Conservation (phyloP, 2,329 filamentous ascomycete genomes). For the Fonsecaea monophora region DNA sequence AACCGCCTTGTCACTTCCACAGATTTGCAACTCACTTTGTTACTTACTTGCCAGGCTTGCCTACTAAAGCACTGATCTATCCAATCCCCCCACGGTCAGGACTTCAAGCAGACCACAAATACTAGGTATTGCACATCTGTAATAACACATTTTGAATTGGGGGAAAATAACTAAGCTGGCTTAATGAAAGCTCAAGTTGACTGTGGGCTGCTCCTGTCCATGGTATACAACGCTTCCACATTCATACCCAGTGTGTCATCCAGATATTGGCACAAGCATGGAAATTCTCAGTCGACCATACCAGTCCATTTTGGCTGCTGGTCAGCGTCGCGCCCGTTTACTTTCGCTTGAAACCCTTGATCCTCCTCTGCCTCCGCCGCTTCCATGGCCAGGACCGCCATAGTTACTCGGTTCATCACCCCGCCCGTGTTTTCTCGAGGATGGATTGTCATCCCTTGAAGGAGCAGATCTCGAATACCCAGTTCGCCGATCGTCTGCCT, state of each 20-base stretch:
- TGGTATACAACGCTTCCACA: constrained; percentile 17
- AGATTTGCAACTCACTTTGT: too few species aligned
- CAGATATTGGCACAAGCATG: background rate
- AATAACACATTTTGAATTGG: constrained; percentile 19
- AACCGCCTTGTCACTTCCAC: too few species aligned
- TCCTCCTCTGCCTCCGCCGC: constrained; percentile 45
- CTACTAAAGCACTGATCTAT: background rate
- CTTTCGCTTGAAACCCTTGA: constrained; percentile 50
- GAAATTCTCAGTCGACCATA: background rate
- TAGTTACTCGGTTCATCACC: constrained; percentile 42
- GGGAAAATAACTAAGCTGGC: constrained; percentile 11
- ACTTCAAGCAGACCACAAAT: background rate
- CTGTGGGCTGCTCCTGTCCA: constrained; percentile 1
- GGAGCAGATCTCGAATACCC: constrained; percentile 33
- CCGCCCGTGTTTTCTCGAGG: constrained; percentile 46
- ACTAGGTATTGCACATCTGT: background rate
- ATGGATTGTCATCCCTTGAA: constrained; percentile 46
- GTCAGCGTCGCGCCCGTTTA: constrained; percentile 51
- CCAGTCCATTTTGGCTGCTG: constrained; percentile 35
- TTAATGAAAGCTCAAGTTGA: background rate
- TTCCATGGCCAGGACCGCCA: constrained; percentile 42
- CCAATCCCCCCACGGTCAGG: too few species aligned
- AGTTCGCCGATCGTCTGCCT: constrained; percentile 32
- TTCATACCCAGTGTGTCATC: background rate
- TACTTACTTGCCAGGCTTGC: too few species aligned